Base-by-base conservation (phyloP, 1,284 basidiomycete species). In the Peniophora sp. region DNA sequence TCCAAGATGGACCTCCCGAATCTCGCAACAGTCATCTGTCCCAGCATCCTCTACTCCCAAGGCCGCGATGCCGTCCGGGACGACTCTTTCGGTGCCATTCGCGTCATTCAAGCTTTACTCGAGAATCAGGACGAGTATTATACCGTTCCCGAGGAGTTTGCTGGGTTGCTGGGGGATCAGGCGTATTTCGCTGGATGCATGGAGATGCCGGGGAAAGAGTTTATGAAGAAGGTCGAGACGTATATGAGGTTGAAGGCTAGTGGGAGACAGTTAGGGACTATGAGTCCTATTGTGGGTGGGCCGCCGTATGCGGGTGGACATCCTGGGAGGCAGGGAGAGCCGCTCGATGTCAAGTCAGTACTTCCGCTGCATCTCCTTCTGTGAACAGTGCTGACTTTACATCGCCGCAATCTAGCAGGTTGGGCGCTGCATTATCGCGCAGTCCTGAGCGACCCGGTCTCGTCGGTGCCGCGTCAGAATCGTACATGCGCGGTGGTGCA, bases 1-100 rank as follows among this genome's bases (percentile, higher is more conserved):
- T 95, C 91, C 72, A 96, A 96, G 72, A 99, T 99, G 96, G 96
- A 99, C 68, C 73, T 98, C 48, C 80, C 81, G 34, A 99, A 99
- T 65, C 76, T 99, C 56, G 94, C 96, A n/a, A 97, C 93, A 12
- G 97, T 99, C 65, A 94, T 99, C 58, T 90, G 90, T 60, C 97
- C 97, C 6, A 97, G 92, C 61, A 97, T 99, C 58, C 79, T 99
- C 50, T 85, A 86, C 58, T 86, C 93, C 32, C 84, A 92, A 56
- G 86, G 88, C 35, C 80, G 84, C 54, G 92, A 97, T 63, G 87
- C 92, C 2, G 83, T 90, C 45, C 84, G 89, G 54, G 93, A 97
- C 67, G 96, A 98, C 67, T 95, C 91, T 57, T 96, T 98, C 62
- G 83, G 90, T 50, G 90, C 89, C 22, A 95, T 96, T 56, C 81